Conservation (phyloP, 805 yeast genomes). For the Teunomyces pallodes region DNA sequence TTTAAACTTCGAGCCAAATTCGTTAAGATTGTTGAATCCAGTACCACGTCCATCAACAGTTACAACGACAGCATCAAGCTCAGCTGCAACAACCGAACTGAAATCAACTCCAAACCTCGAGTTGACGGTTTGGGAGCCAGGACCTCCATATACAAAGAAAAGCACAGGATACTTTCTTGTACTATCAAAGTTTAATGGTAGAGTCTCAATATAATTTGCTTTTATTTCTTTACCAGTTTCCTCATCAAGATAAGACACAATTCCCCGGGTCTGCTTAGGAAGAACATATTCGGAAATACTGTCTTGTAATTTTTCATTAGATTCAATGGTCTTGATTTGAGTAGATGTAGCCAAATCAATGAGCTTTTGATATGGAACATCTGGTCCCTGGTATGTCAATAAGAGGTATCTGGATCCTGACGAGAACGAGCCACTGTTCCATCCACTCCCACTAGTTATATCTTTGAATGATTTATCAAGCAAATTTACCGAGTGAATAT, state of each 20-base stretch:
- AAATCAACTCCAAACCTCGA: conserved; percentile 60
- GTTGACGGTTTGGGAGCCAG: conserved; percentile 82
- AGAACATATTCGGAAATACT: conserved; percentile 46
- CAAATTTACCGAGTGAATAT: conserved; percentile 68
- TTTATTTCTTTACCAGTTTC: conserved; percentile 42
- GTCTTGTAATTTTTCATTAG: conserved; percentile 43
- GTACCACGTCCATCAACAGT: conserved; percentile 98
- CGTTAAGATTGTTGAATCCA: conserved; percentile 68
- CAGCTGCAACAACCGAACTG: conserved; percentile 74
- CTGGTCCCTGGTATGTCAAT: conserved; percentile 75
- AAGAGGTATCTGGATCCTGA: conserved; percentile 72
- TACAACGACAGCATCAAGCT: conserved; percentile 79
- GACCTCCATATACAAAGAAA: conserved; percentile 93
- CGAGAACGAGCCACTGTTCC: conserved; percentile 72
- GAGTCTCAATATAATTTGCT: conserved; percentile 71
- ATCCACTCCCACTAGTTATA: conserved; percentile 51
- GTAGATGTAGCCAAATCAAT: conserved; percentile 34
- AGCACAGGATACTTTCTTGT: conserved; percentile 73
- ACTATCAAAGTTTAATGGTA: conserved; percentile 70
- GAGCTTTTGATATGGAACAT: conserved; percentile 74
- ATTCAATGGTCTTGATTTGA: conserved; percentile 42
- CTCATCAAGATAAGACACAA: conserved; percentile 49
- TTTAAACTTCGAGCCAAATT: conserved; percentile 53
- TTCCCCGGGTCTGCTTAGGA: conserved; percentile 56
- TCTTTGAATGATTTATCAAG: conserved; percentile 33